Percentiles rank a stretch among this genome's conserved stretches.
These are phyloP conservation scores for Trichosporon coremiiforme DNA, from an alignment of 1,284 basidiomycete species.

Conservation along the genomic window DNA sequence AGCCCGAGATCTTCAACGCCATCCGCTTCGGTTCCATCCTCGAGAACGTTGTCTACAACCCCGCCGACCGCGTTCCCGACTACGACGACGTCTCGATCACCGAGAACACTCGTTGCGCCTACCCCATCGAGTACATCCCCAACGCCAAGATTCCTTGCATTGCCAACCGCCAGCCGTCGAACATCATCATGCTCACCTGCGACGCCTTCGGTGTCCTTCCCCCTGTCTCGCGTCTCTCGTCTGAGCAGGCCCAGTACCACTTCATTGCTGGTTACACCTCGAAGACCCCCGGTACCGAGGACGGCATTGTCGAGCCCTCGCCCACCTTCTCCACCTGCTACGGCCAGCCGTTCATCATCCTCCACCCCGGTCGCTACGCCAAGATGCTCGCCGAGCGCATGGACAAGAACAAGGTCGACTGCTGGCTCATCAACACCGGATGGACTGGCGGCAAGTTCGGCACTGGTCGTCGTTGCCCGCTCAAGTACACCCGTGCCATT, in stretches of 20 bases:
- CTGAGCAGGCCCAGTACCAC: conserved; percentile 96
- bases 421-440: conserved; percentile 99
- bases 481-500: conserved; percentile 93
- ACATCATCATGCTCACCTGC: conserved; percentile 98
- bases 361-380: conserved; percentile 93
- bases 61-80: conserved; percentile 79
- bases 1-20: conserved; percentile 96
- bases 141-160: conserved; percentile 92
- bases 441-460: conserved; percentile 98
- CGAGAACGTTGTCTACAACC: conserved; percentile 98
- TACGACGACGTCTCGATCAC: conserved; percentile 97
- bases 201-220: conserved; percentile 98
- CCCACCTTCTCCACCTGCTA: conserved; percentile 99
- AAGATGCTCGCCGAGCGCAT: conserved; percentile 96
- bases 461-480: conserved; percentile 83
- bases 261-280: conserved; percentile 97
- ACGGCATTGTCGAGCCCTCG: conserved; percentile 95
- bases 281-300: conserved; percentile 86
- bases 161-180: conserved; percentile 74
- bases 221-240: conserved; percentile 87
- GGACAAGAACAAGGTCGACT: conserved; percentile 85
- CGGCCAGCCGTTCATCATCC: conserved; percentile 97
- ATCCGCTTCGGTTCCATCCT: conserved; percentile 95
- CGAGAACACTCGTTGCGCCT: conserved; percentile 98
- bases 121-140: conserved; percentile 95